Base-by-base conservation (phyloP, 148 eudicot species). In the Fagopyrum esculentum region DNA sequence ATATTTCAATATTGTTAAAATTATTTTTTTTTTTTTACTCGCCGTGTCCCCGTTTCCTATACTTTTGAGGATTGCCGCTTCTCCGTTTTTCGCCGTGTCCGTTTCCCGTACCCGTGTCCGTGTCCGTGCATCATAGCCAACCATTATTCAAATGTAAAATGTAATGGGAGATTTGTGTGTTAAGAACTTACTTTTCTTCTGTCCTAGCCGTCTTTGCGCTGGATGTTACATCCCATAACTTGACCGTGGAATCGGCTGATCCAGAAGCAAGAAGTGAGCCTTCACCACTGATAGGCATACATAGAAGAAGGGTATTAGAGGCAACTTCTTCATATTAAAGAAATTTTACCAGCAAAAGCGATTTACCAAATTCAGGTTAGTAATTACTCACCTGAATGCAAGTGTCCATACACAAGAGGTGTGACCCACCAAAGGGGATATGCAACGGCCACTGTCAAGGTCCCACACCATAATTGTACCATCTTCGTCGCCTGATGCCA, bases 391-490 rank as follows among this genome's bases (percentile, higher is more conserved):
- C 98, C 98, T 95, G 78, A 92, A 96, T 82, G 89, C 91, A 76
- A 96, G 91, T 17, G 98, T 79, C 99, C 99, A 96, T 15, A 96
- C 90, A 68, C 99, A 92, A n/a, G 99, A 89, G 26, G 86, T 78
- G 80, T 96, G 99, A 74, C 95, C 99, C 75, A 92, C 88, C 85
- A 92, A 82, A 77, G 99, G 98, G 46, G 95, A 82, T 61, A 96
- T 86, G 75, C 98, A 96, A 49, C 98, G 97, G 59, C 94, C 99
- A 69, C 84, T 90, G 47, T 92, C 87, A 68, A 96, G 91, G 81
- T 96, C 99, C 99, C 98, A 96, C 99, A 96, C 86, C 99, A 96
- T 90, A 71, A 96, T 87, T 26, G 91, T 83, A 55, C 99, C 99
- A 80, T 96, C 98, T 80, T 96, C 99, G 83, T 96, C 99, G 44